Conservation (phyloP, 352 stramenopile species). For the Halophytophthora batemanensis region DNA sequence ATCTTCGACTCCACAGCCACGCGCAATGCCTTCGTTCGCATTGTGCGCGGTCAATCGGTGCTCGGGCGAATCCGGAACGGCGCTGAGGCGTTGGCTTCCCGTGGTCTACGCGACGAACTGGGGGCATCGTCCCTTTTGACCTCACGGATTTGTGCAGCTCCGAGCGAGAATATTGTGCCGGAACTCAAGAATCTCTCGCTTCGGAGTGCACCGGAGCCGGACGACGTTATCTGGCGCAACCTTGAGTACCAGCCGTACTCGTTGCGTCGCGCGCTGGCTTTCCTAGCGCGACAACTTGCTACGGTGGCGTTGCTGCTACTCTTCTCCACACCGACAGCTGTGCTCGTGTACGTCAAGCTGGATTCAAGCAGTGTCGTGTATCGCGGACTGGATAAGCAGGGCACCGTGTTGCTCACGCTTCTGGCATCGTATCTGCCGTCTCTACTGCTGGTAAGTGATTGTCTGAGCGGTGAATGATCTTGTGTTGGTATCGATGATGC, state of each 20-base stretch:
- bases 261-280: slow-evolving; percentile 30
- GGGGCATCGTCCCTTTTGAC: slow-evolving; percentile 1
- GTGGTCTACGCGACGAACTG: slow-evolving; percentile 16
- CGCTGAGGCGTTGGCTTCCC: slow-evolving; percentile 25
- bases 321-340: slow-evolving; percentile 73
- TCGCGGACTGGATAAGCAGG: slow-evolving; percentile 30
- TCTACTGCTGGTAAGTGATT: slow-evolving; percentile 49
- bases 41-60: slow-evolving; percentile 43
- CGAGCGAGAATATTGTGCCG: slow-evolving; percentile 32
- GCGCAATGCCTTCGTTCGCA: slow-evolving; percentile 54
- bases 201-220: slow-evolving; percentile 64
- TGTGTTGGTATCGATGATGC: not conserved
- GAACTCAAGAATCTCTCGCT: slow-evolving; percentile 51
- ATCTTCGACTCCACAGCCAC: slow-evolving; percentile 62
- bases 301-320: slow-evolving; percentile 60
- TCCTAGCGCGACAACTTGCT: slow-evolving; percentile 40
- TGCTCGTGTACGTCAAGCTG: slow-evolving; percentile 82
- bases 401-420: slow-evolving; percentile 58
- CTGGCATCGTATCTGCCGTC: slow-evolving; percentile 71
- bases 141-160: slow-evolving; percentile 8
- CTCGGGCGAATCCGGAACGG: slow-evolving; percentile 37
- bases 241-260: slow-evolving; percentile 59
- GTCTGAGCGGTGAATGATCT: not conserved
- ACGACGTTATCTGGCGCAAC: slow-evolving; percentile 79
- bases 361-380: slow-evolving; percentile 68